Percentiles rank a stretch among this genome's conserved stretches.
phyloP scores from a whole-genome alignment of 202 grass and related monocot species.

The Cymbopogon flexuosus region DNA sequence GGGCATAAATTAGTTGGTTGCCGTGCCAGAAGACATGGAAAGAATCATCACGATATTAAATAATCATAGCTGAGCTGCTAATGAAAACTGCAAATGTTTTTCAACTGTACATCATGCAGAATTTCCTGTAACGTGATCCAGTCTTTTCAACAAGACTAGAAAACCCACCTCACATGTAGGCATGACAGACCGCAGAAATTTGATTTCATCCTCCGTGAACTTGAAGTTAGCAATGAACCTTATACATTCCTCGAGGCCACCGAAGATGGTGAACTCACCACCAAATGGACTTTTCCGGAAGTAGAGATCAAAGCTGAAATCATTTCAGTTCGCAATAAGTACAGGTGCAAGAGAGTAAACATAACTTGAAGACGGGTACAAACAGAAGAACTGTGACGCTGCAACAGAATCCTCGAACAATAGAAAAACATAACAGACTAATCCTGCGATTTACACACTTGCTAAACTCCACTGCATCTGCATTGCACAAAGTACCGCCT shows the following conservation, averaged over 20 bases:
- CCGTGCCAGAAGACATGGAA: background rate
- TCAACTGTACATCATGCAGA: background rate
- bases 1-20: background rate
- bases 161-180: slow-evolving; percentile 61
- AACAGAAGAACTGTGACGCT: background rate
- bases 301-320: slow-evolving; percentile 85
- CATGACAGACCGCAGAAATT: slow-evolving; percentile 57
- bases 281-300: slow-evolving; percentile 82
- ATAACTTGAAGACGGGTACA: background rate
- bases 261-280: slow-evolving; percentile 89
- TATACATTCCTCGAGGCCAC: slow-evolving; percentile 92
- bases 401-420: too few relatives aligned
- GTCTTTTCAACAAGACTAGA: background rate
- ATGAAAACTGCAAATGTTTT: background rate
- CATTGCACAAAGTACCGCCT: background rate
- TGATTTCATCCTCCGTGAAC: slow-evolving; percentile 67
- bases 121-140: background rate
- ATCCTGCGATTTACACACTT: background rate
- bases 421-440: too few relatives aligned
- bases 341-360: background rate
- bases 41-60: background rate
- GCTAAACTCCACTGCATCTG: background rate
- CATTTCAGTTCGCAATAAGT: slow-evolving; percentile 5
- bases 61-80: background rate
- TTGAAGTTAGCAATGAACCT: slow-evolving; percentile 89